Percentiles rank a stretch among this genome's conserved stretches.
These are phyloP conservation scores for Eimeria tenella DNA, from an alignment of 169 alveolate genomes.

Conservation along the genomic window DNA sequence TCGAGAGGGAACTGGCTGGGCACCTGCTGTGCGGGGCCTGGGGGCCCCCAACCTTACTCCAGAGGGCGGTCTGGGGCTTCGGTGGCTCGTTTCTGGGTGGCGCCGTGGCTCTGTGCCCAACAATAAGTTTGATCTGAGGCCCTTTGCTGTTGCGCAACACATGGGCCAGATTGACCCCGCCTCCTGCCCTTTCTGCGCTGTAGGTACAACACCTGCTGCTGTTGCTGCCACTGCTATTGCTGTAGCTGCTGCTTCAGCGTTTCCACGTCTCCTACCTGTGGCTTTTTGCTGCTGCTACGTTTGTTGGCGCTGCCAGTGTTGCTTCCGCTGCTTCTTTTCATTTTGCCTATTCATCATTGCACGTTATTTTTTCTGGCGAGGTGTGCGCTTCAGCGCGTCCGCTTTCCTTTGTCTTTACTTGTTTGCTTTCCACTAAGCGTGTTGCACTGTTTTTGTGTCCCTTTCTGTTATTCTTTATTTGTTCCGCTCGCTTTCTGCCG, in stretches of 20 bases:
- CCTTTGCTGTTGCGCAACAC: constrained; percentile 16
- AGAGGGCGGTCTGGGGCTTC: neutral
- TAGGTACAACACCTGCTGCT: neutral
- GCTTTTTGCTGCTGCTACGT: neutral
- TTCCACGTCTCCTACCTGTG: neutral
- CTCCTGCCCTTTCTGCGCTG: constrained; percentile 28
- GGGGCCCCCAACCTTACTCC: constrained; percentile 17
- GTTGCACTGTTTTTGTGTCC: too few relatives aligned
- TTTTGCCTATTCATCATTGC: too few relatives aligned
- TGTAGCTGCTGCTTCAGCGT: neutral
- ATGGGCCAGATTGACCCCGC: neutral
- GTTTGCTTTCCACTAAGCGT: too few relatives aligned
- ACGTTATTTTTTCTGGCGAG: too few relatives aligned
- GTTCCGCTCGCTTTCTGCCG: too few relatives aligned
- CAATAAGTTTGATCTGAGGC: neutral
- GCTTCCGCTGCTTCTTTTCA: too few relatives aligned
- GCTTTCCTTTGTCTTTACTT: too few relatives aligned
- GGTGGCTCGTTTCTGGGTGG: constrained; percentile 28
- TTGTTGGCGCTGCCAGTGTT: neutral
- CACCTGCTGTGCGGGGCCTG: neutral
- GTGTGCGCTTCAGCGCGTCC: too few relatives aligned
- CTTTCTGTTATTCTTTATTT: too few relatives aligned
- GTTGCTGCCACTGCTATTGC: neutral
- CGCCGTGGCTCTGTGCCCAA: neutral
- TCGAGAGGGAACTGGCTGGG: too few relatives aligned